These are phyloP conservation scores for Xylaria cubensis DNA, from an alignment of 495 filamentous ascomycete genomes.

Conservation along the genomic window DNA sequence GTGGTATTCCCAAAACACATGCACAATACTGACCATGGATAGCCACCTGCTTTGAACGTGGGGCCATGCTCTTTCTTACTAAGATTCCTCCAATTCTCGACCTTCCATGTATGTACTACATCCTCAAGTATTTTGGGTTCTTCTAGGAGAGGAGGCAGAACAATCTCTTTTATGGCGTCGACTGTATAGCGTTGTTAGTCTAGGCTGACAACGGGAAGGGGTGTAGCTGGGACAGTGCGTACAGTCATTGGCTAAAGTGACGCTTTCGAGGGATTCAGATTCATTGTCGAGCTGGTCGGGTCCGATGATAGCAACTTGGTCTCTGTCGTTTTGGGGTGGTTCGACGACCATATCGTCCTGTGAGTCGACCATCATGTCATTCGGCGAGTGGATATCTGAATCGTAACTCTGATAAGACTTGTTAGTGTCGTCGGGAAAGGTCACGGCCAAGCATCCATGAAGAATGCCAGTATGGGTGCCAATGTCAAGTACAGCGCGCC, in stretches of 20 bases:
- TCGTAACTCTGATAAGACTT: slow-evolving; percentile 47
- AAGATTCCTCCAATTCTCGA: slow-evolving; percentile 78
- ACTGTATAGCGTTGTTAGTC: slow-evolving; percentile 52
- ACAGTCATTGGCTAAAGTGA: slow-evolving; percentile 76
- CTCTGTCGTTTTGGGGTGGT: slow-evolving; percentile 71
- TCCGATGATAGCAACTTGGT: slow-evolving; percentile 84
- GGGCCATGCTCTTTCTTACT: slow-evolving; percentile 85
- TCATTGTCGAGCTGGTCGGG: slow-evolving; percentile 65
- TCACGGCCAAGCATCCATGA: not conserved
- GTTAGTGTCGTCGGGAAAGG: slow-evolving; percentile 35
- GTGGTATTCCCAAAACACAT: not conserved
- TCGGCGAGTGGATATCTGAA: slow-evolving; percentile 51
- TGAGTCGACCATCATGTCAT: slow-evolving; percentile 74
- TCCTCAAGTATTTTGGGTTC: slow-evolving; percentile 79
- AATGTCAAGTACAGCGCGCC: slow-evolving; percentile 1
- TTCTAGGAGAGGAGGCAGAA: slow-evolving; percentile 68
- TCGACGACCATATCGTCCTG: slow-evolving; percentile 70
- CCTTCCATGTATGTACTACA: slow-evolving; percentile 79
- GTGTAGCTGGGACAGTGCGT: slow-evolving; percentile 45
- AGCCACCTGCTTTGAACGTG: slow-evolving; percentile 81
- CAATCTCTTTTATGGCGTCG: slow-evolving; percentile 80
- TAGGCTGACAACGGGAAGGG: not conserved
- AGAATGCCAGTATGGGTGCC: not conserved
- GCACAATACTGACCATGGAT: slow-evolving; percentile 73
- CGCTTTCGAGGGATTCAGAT: slow-evolving; percentile 48